phyloP scores from a whole-genome alignment of 2,329 filamentous ascomycete genomes.

The Bipolaris bicolor region DNA sequence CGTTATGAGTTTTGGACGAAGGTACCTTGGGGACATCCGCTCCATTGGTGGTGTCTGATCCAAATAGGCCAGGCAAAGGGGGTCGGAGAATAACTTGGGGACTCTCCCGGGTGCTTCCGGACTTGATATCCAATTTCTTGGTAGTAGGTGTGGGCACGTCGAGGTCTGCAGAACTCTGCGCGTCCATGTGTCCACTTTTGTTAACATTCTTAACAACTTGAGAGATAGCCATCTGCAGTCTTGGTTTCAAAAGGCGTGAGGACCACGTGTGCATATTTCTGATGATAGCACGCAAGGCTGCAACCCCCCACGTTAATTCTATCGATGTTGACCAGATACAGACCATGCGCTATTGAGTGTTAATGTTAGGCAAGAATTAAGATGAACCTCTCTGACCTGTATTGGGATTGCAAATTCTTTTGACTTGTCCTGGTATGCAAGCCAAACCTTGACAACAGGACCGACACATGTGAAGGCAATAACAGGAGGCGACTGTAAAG shows the following conservation, averaged over 20 bases:
- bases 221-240: constrained; percentile 5
- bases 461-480: constrained; percentile 17
- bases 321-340: constrained; percentile 17
- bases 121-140: neutral
- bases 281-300: constrained; percentile 11
- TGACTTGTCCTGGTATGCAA: constrained; percentile 8
- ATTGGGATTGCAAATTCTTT: neutral
- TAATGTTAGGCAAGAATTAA: neutral
- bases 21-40: too few relatives aligned
- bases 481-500: neutral
- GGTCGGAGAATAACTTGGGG: too few relatives aligned
- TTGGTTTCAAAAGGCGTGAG: constrained; percentile 13
- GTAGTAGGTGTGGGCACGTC: neutral
- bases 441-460: constrained; percentile 17
- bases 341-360: constrained; percentile 9
- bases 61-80: too few relatives aligned
- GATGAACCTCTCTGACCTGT: constrained; percentile 2
- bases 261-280: constrained; percentile 19
- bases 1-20: too few relatives aligned
- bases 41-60: too few relatives aligned
- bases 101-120: neutral
- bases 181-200: neutral
- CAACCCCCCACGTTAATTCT: constrained; percentile 11
- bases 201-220: neutral
- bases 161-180: neutral